Conservation (phyloP, 2,329 filamentous ascomycete genomes). For the Fusarium hainanense region DNA sequence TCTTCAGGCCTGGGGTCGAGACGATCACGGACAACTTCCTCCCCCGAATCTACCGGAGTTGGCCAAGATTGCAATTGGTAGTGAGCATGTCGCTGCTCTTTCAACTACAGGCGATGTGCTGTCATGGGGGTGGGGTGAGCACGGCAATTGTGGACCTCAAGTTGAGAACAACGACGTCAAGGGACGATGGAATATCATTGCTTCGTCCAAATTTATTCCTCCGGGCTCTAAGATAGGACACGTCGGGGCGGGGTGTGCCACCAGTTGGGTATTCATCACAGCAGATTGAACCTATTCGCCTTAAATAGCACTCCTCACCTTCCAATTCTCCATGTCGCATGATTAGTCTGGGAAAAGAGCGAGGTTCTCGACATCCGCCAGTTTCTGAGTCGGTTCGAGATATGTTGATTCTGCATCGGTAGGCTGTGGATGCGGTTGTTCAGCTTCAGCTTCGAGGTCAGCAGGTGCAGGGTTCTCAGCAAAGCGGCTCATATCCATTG, state of each 20-base stretch:
- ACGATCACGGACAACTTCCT: conserved; percentile 85
- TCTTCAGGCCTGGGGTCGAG: conserved; percentile 80
- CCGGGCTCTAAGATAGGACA: conserved; percentile 63
- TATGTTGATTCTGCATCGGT: conserved; percentile 48
- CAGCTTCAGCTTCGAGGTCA: conserved; percentile 25
- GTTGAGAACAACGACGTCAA: conserved; percentile 74
- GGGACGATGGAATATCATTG: conserved; percentile 74
- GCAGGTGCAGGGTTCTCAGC: conserved; percentile 40
- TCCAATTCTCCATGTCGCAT: neutral
- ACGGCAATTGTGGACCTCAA: conserved; percentile 89
- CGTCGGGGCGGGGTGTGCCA: conserved; percentile 89
- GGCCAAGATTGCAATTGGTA: conserved; percentile 79
- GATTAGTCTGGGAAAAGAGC: conserved; percentile 57
- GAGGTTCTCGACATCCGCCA: conserved; percentile 71
- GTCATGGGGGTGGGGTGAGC: conserved; percentile 97
- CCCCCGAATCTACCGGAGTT: conserved; percentile 70
- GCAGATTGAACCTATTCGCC: conserved; percentile 35
- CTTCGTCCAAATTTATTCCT: conserved; percentile 65
- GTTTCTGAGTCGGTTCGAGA: conserved; percentile 77
- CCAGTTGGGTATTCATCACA: conserved; percentile 74
- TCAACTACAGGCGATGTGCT: conserved; percentile 74
- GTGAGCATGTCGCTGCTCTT: conserved; percentile 86
- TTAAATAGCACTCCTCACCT: conserved; percentile 3
- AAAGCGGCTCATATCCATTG: conserved; percentile 57
- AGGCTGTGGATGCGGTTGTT: conserved; percentile 34